Evolutionary conservation across 139 green algal species (phyloP), one percentile per base, ranked within the genome.

Genomic region (Micromonas pusilla): DNA sequence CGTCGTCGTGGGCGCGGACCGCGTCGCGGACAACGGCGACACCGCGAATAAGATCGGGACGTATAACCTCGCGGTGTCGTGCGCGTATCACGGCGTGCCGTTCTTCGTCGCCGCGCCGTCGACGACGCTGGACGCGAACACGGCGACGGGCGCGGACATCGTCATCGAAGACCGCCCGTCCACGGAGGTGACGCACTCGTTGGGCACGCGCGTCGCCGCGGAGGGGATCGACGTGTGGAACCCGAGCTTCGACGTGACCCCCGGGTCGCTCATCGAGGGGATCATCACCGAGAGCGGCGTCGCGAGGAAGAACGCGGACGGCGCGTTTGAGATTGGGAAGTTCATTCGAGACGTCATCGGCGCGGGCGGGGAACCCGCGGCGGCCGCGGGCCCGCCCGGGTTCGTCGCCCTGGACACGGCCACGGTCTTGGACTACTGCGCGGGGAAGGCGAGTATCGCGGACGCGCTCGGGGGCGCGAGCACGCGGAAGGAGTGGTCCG

Each of bases 41-140:
- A 86, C 80, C 2, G 85, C 85, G 9, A 90, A 90, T 80, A 90
- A 99, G 87, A 96, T 98, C 52, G 94, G 93, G 54, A 97, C 91
- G 0, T 92, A 87, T 72, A 82, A 73, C 28, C 83, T 90, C 28
- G 81, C 86, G 6, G 77, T 96, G 34, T 79, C 85, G 1, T 90
- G 90, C 0, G 39, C 66, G 26, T 70, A 89, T 57, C 85, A 93
- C 79, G 81, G 86, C 60, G 80, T 97, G 0, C 94, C 95, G 5
- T 98, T 98, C 86, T 99, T 97, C 79, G 84, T 97, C 64, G 94
- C 93, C 1, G 93, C 94, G 0, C 93, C 93, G 23, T 88, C 87
- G 36, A 97, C 93, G 26, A 97, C 94, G 0, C 82, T 98, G 28
- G 93, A 97, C 76, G 77, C 86, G 1, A 60, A 36, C 32, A 85